Base-by-base conservation (phyloP, 2,329 filamentous ascomycete genomes). In the Biscogniauxia sp. region DNA sequence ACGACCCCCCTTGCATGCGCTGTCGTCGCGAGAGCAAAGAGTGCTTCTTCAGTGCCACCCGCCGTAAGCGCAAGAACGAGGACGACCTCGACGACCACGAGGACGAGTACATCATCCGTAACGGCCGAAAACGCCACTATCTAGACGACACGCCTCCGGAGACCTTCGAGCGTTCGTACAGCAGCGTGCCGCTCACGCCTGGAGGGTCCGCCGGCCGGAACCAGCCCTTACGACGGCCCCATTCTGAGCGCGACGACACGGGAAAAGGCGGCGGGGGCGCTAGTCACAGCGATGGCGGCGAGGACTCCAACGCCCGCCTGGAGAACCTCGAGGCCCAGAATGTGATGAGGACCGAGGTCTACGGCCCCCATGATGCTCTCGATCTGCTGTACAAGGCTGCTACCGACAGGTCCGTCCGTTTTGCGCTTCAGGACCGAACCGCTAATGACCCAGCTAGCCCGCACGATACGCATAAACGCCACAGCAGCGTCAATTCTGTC, bases 11-110 rank as follows among this genome's bases (percentile, higher is more conserved):
- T 2, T 99, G 95, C 76, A 91, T 94, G 61, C 88, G 95, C 72
- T 99, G 95, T 75, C 89, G 93, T 57, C 88, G 95, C 68, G 95
- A 99, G 80, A 92, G 89, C 79, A 98, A 98, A 76, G 90, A 97
- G 71, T 99, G 95, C 80, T 96, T 90, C 83, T 99, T 99, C 81
- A 96, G 93, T 64, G 92, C 93, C 20, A 98, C 93, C 32, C 85
- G 95, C 55, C 88, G 95, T 73, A 98, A 98, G 86, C 87, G 93
- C 73, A 96, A 95, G 82, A 84, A 84, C 54, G 86, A 82, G 67
- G 80, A 90, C 67, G 85, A 90, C 66, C 83, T 79, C 41, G 82
- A 79, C 20, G 82, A 83, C 57, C 77, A 76, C 26, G 79, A 80
- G 60, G 84, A 87, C 68, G 88, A 92, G 65, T 91, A 91, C 73